Evolutionary conservation across 2,329 filamentous ascomycete genomes (phyloP), one percentile per base, ranked within the genome.

Genomic region (Talaromyces sp.): DNA sequence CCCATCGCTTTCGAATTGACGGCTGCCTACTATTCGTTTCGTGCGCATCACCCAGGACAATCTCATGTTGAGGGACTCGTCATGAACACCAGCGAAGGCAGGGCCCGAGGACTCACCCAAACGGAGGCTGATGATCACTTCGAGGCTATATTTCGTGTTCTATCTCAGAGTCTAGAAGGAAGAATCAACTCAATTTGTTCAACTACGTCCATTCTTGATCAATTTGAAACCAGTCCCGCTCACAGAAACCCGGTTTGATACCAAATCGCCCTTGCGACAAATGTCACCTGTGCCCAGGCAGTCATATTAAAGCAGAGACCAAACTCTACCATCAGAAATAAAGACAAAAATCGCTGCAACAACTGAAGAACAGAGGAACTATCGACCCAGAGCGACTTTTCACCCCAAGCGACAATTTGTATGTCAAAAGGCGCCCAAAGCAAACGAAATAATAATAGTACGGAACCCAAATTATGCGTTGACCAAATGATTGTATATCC

Each of bases 191-290:
- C 13, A 49, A 61, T 53, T 53, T 19, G 4, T 25, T 25, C 2
- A 19, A 38, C 25, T 62, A 54, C 19, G 47, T 62, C 38, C 60
- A 54, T 31, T 54, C 60, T 53, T 54, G 22, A 29, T 29, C 60
- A 53, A 29, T 61, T 15, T 38, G 31, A 31, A 56, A 13, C n/a
- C 49, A 36, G 53, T 10, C 47, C 15, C 25, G 25, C 25, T 51
- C 25, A 53, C 27, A 25, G n/a, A 56, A 36, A 22, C 53, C 53
- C 5, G 53, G 8, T 17, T 19, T 56, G 31, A 56, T 36, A 43
- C 5, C 13, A 38, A 25, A 31, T 47, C 8, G 22, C 59, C 59
- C 59, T 61, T 27, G 45, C 59, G 49, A 53, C 59, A 61, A 40
- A 38, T 8, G 13, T 54, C n/a, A 36, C 5, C 51, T 31, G 7